These are phyloP conservation scores for Leccinum subgranulosum DNA, from an alignment of 768 basidiomycete genomes.

Conservation along the genomic window DNA sequence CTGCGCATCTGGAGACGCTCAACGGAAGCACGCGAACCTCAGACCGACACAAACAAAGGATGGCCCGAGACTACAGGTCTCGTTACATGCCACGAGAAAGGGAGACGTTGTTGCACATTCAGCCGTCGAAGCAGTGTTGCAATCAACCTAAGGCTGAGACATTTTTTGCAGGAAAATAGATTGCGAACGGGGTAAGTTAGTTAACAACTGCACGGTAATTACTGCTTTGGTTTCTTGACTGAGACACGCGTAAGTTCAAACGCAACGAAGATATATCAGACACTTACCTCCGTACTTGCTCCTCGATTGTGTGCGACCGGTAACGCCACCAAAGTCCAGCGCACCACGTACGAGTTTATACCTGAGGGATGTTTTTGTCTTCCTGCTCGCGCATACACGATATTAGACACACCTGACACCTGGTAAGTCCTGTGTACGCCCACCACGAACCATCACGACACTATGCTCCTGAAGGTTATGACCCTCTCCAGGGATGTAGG, in stretches of 20 bases:
- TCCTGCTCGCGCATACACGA: background rate
- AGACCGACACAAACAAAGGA: too few relatives aligned
- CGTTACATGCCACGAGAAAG: too few relatives aligned
- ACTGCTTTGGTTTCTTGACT: conserved; percentile 88
- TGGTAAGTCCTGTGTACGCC: conserved; percentile 95
- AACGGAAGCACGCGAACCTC: too few relatives aligned
- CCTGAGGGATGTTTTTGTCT: conserved; percentile 38
- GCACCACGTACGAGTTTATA: conserved; percentile 96
- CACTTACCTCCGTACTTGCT: conserved; percentile 89
- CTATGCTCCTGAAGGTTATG: conserved; percentile 98
- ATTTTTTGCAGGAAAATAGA: background rate
- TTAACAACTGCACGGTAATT: conserved; percentile 12
- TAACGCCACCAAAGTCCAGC: conserved; percentile 87
- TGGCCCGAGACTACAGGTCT: too few relatives aligned
- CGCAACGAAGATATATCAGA: background rate
- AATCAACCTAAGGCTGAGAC: background rate
- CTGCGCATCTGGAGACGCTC: too few relatives aligned
- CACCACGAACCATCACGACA: conserved; percentile 93
- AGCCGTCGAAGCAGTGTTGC: background rate
- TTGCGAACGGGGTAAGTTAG: background rate
- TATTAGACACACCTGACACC: conserved; percentile 78
- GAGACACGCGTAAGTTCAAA: conserved; percentile 24
- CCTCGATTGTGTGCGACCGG: conserved; percentile 72
- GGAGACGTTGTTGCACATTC: too few relatives aligned
- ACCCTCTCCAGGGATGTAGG: conserved; percentile 96